Evolutionary conservation across 352 stramenopile species (phyloP).

Genomic region (Phytophthora uliginosa): DNA sequence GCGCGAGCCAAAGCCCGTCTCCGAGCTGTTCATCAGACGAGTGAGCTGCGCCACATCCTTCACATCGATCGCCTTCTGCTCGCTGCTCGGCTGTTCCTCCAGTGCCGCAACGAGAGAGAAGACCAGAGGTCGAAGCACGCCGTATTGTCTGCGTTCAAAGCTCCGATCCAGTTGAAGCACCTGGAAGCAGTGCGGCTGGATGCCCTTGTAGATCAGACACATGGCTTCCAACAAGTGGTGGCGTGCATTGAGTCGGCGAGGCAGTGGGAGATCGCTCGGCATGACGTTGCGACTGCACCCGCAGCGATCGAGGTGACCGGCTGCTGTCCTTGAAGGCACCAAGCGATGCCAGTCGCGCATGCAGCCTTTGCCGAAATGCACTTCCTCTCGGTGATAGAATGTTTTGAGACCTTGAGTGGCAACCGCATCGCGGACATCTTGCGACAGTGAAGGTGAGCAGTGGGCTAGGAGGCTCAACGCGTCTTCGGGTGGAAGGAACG

Average conservation of each 20-base stretch:
- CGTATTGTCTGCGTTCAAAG: conserved; percentile 39
- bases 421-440: conserved; percentile 35
- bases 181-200: conserved; percentile 34
- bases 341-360: conserved; percentile 32
- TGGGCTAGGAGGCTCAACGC: conserved; percentile 23
- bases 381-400: conserved; percentile 28
- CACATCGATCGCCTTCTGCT: conserved; percentile 22
- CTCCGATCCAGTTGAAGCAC: conserved; percentile 39
- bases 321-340: conserved; percentile 15
- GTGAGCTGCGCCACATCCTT: conserved; percentile 28
- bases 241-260: conserved; percentile 27
- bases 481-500: conserved; percentile 36
- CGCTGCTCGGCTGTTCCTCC: conserved; percentile 12
- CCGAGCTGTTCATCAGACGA: conserved; percentile 25
- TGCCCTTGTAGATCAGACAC: conserved; percentile 37
- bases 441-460: conserved; percentile 22
- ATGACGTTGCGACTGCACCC: conserved; percentile 1
- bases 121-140: conserved; percentile 27
- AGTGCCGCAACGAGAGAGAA: conserved; percentile 25
- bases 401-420: conserved; percentile 33
- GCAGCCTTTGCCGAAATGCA: conserved; percentile 31
- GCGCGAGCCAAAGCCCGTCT: conserved; percentile 19
- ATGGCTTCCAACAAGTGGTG: conserved; percentile 37
- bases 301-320: conserved; percentile 8
- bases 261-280: conserved; percentile 20